These are phyloP conservation scores for Aphanomyces stellatus DNA, from an alignment of 352 stramenopile species.

Conservation along the genomic window DNA sequence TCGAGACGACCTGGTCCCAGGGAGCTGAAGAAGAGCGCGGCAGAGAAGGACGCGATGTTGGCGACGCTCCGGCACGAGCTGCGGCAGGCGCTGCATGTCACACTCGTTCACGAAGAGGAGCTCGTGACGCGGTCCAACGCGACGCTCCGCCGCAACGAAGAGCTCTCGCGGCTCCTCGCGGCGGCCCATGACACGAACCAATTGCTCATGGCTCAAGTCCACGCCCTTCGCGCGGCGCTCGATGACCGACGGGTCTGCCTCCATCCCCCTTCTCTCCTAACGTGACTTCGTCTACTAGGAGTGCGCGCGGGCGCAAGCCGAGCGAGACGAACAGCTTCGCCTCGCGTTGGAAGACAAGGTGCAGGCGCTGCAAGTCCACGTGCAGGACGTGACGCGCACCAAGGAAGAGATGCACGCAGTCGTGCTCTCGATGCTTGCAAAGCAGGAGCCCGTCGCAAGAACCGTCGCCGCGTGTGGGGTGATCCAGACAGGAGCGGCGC, in stretches of 20 bases:
- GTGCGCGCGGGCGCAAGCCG: too few species aligned
- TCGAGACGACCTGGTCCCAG: not conserved
- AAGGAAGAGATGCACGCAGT: too few species aligned
- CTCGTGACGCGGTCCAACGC: not conserved
- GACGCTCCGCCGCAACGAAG: slow-evolving; percentile 2
- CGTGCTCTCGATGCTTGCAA: too few species aligned
- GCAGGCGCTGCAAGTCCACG: too few species aligned
- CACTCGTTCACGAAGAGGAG: not conserved
- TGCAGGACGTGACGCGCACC: too few species aligned
- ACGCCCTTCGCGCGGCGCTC: not conserved
- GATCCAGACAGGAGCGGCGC: too few species aligned
- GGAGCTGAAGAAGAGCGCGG: not conserved
- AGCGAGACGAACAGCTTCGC: too few species aligned
- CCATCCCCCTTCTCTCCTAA: too few species aligned
- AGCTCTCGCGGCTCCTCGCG: not conserved
- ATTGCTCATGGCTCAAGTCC: slow-evolving; percentile 12
- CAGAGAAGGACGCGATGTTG: not conserved
- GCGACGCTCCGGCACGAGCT: not conserved
- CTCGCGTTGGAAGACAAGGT: too few species aligned
- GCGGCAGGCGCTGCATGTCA: not conserved
- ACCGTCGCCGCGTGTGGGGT: too few species aligned
- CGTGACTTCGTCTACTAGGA: too few species aligned
- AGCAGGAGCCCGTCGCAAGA: too few species aligned
- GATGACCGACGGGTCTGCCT: not conserved
- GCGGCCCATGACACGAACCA: not conserved